Evolutionary conservation across 2,329 filamentous ascomycete genomes (phyloP).

Genomic region (Penicillium sp.): DNA sequence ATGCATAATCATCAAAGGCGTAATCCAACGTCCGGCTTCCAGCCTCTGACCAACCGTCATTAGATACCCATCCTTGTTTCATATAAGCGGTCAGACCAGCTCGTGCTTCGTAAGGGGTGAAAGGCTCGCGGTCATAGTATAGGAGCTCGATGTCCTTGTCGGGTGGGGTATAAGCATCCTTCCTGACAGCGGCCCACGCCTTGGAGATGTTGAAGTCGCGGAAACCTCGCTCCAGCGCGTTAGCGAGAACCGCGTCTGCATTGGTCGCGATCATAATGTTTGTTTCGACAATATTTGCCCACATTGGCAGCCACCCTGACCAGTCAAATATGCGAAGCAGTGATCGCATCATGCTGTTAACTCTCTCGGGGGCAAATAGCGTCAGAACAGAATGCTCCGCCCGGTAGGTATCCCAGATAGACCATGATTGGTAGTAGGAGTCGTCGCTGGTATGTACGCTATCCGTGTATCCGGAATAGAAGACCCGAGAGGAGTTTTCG

Average conservation of each 20-base stretch:
- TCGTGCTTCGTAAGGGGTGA: slow-evolving; percentile 52
- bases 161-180: slow-evolving; percentile 52
- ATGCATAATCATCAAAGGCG: slow-evolving; percentile 52
- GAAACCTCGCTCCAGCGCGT: slow-evolving; percentile 51
- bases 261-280: slow-evolving; percentile 59
- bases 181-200: slow-evolving; percentile 51
- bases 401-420: slow-evolving; percentile 56
- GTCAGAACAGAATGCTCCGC: slow-evolving; percentile 54
- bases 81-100: slow-evolving; percentile 53
- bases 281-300: slow-evolving; percentile 56
- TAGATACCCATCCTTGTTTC: slow-evolving; percentile 52
- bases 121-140: slow-evolving; percentile 53
- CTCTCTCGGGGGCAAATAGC: slow-evolving; percentile 51
- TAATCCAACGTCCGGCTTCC: slow-evolving; percentile 55
- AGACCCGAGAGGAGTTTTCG: slow-evolving; percentile 29
- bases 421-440: slow-evolving; percentile 57
- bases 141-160: slow-evolving; percentile 50
- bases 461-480: slow-evolving; percentile 55
- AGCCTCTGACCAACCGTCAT: slow-evolving; percentile 54
- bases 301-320: slow-evolving; percentile 53
- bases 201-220: slow-evolving; percentile 47
- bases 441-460: slow-evolving; percentile 47
- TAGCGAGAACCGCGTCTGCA: slow-evolving; percentile 54
- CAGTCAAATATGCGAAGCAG: slow-evolving; percentile 53
- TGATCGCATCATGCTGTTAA: slow-evolving; percentile 54